Evolutionary conservation across 1,284 basidiomycete genomes (phyloP), one percentile per base, ranked within the genome.

Genomic region (Singerocomus rubriflavus): DNA sequence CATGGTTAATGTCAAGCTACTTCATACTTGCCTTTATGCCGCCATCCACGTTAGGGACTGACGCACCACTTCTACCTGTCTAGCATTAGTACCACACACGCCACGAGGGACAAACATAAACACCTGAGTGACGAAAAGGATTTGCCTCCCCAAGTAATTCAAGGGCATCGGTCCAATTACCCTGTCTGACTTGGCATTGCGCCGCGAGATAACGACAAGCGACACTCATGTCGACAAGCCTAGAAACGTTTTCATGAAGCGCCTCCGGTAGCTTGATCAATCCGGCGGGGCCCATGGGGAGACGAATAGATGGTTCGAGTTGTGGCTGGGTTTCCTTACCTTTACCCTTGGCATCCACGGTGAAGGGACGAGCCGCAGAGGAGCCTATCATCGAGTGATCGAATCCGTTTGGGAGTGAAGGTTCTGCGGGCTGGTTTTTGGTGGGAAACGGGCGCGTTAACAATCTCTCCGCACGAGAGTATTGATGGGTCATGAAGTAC

Each of bases 401-500:
- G 26, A 76, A 70, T 14, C 77, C 81, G 54, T 84, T 83, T 6
- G 61, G 56, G 27, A 66, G 65, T 4, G 71, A 53, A 9, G 71
- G 62, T 3, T 72, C 67, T 7, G 62, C 56, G 51, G 74, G 71
- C 8, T 80, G 75, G 4, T 76, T 74, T 38, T 70, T 67, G 44
- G 71, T 77, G 27, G 76, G 76, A 65, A 93, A 91, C 0, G 93
- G 91, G 27, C 90, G 81, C 0, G 88, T 93, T 38, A 99, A 80
- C 16, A 99, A 78, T 43, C 90, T 82, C 68, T 98, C 94, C 1
- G 97, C 95, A 35, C 94, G 89, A 7, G 91, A 87, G 69, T 96
- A 99, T 58, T 98, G 92, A 58, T 95, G 88, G 5, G 90, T 94
- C 71, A 94, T 85, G 68, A 98, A 99, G 72, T 94, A 94, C 0